Evolutionary conservation across 164 flowering plant genomes (phyloP), one percentile per base, ranked within the genome.

Genomic region (Umbilicus rupestris): DNA sequence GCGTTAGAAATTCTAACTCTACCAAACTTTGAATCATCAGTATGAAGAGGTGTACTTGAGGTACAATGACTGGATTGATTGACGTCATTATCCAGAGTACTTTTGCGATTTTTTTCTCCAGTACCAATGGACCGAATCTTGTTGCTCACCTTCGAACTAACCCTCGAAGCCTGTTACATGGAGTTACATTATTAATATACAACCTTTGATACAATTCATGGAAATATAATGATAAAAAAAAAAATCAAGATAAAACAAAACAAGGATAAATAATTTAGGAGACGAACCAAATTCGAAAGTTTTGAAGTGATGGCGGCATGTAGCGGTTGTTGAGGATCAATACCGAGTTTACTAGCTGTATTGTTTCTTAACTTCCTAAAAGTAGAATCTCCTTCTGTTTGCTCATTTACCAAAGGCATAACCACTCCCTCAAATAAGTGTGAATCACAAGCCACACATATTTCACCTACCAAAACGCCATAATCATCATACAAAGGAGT

Each of bases 251-350:
- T n/a, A n/a, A n/a, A n/a, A n/a, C n/a, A n/a, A n/a, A 20, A 50
- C 17, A 26, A 6, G 31, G 8, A 28, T 4, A 14, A 55, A 55
- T 14, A 11, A 7, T 55, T 3, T 5, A 10, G 11, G 58, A 7
- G 60, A 19, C 29, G 8, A 47, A 95, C 99, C 92, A 92, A 78
- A 73, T 83, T 86, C 16, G 99, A 81, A 63, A 92, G 67, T 70
- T 86, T 91, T 60, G 99, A 92, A 30, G 97, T 88, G 70, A 94
- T 81, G 28, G 93, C 88, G 70, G 67, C 84, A 79, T 89, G 97
- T 49, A 92, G 74, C 68, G 99, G 94, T 72, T 94, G 96, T 69
- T 85, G 85, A 69, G 87, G 70, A 74, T 81, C 90, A 66, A 81
- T 80, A 60, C 92, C 89, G 65, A 78, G 79, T 69, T 82, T 91